phyloP scores from a whole-genome alignment of 2,329 filamentous ascomycete species.

The Arthrobotrys iridis region DNA sequence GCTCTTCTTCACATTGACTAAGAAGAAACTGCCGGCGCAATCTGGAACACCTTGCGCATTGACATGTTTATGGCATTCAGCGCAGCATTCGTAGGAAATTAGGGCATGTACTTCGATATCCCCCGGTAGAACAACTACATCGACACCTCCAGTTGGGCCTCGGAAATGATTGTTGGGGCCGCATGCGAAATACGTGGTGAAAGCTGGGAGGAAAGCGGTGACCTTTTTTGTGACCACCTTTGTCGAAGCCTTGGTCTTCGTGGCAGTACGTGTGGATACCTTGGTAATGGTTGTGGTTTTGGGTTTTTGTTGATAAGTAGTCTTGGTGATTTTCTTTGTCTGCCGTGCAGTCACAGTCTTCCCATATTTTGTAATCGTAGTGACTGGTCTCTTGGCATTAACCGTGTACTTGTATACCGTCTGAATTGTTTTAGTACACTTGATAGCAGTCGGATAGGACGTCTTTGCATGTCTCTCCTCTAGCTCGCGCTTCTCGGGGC shows the following conservation, averaged over 20 bases:
- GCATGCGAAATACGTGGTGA: slow-evolving; percentile 23
- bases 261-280: slow-evolving; percentile 7
- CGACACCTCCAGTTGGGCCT: slow-evolving; percentile 18
- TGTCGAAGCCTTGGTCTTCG: slow-evolving; percentile 19
- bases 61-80: slow-evolving; percentile 20
- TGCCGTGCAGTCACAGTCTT: slow-evolving; percentile 4
- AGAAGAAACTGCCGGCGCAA: slow-evolving; percentile 28
- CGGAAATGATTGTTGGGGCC: slow-evolving; percentile 28
- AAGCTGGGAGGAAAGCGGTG: slow-evolving; percentile 7
- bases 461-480: neutral
- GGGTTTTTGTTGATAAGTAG: slow-evolving; percentile 4
- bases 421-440: slow-evolving; percentile 40
- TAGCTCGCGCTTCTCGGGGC: neutral
- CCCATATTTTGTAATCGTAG: slow-evolving; percentile 24
- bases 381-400: slow-evolving; percentile 15
- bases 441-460: slow-evolving; percentile 24
- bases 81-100: slow-evolving; percentile 23
- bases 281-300: slow-evolving; percentile 22
- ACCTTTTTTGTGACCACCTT: slow-evolving; percentile 5
- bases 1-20: too few species aligned
- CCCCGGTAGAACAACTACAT: neutral
- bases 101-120: neutral
- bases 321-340: slow-evolving; percentile 25
- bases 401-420: slow-evolving; percentile 21
- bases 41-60: slow-evolving; percentile 17